phyloP scores from a whole-genome alignment of 2,329 filamentous ascomycete genomes.

The Zasmidium citrigriseum region DNA sequence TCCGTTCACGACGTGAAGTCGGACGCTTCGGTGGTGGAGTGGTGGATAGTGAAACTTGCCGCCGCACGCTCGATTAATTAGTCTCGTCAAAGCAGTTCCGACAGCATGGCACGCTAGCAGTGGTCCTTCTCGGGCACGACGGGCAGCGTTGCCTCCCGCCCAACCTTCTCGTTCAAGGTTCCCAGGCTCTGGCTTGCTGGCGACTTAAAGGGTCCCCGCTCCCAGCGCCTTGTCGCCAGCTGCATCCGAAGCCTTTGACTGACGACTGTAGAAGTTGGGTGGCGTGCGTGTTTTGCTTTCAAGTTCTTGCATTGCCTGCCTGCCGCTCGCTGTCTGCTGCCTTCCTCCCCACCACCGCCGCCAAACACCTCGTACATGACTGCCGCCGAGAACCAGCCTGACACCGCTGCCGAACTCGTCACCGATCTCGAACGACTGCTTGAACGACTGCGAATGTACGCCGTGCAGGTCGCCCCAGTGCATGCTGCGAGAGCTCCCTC shows the following conservation, averaged over 20 bases:
- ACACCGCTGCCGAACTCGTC: background rate
- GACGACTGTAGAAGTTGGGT: conserved; percentile 15
- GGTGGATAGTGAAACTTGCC: conserved; percentile 9
- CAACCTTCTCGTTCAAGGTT: conserved; percentile 8
- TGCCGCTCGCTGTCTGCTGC: background rate
- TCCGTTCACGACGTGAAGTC: background rate
- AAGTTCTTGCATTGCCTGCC: conserved; percentile 3
- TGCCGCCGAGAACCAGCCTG: conserved; percentile 1
- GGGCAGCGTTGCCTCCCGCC: conserved; percentile 3
- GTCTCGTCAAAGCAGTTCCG: conserved; percentile 2
- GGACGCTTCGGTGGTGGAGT: background rate
- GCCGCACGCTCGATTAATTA: conserved; percentile 5
- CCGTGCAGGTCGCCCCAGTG: conserved; percentile 19
- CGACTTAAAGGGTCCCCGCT: conserved; percentile 6
- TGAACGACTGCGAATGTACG: conserved; percentile 20
- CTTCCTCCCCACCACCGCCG: background rate
- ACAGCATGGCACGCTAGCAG: background rate
- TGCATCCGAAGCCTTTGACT: background rate
- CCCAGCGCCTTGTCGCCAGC: background rate
- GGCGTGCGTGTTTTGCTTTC: conserved; percentile 23
- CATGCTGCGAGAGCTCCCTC: conserved; percentile 8
- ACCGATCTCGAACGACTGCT: background rate
- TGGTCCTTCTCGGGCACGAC: conserved; percentile 5
- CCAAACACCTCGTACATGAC: conserved; percentile 3
- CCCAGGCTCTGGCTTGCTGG: background rate